Percentiles rank a stretch among this genome's conserved stretches.
Conservation (phyloP, 805 yeast species). For the Metschnikowia matae region DNA sequence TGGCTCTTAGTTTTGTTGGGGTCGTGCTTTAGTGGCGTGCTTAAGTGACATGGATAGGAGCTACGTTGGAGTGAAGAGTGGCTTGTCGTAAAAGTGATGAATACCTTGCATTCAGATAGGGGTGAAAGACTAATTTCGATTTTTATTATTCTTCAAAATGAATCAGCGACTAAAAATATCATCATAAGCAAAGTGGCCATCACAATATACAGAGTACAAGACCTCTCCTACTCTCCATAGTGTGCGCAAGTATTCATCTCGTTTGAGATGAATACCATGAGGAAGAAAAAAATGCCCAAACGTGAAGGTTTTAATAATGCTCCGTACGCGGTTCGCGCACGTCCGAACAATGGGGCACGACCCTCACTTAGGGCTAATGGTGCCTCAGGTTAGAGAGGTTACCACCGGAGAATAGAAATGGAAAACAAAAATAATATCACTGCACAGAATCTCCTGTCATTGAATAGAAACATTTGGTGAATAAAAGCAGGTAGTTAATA, state of each 20-base stretch:
- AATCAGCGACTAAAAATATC: conserved; percentile 17
- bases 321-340: not conserved
- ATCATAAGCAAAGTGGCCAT: conserved; percentile 15
- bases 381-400: no score
- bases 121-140: conserved; percentile 24
- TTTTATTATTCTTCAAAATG: conserved; percentile 14
- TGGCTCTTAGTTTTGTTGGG: no score
- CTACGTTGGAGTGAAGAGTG: not conserved
- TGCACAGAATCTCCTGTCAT: not conserved
- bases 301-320: not conserved
- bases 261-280: not conserved
- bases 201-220: conserved; percentile 15
- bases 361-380: not conserved
- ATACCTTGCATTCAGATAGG: conserved; percentile 20
- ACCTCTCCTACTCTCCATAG: conserved; percentile 15
- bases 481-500: no score
- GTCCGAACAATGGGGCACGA: not conserved
- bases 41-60: not conserved
- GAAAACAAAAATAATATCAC: no score
- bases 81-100: conserved; percentile 1
- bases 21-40: not conserved
- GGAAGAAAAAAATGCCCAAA: not conserved
- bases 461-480: no score
- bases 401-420: no score
- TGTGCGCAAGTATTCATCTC: not conserved